Percentiles rank a stretch among this genome's conserved stretches.
Evolutionary conservation across 495 filamentous ascomycete genomes (phyloP).

Genomic region (Aspergillus biplanus): DNA sequence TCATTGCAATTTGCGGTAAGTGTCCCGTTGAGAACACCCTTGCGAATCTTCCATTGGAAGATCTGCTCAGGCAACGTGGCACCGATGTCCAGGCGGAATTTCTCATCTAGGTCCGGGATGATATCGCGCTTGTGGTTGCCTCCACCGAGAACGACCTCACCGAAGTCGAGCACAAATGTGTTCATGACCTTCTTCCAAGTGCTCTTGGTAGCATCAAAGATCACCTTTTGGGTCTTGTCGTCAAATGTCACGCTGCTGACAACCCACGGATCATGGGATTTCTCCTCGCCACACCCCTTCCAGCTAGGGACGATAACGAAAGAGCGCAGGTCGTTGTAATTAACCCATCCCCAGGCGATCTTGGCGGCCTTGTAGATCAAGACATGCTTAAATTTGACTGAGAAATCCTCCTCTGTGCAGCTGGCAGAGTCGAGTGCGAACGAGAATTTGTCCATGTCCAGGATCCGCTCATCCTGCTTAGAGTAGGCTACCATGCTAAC

Average conservation of each 20-base stretch:
- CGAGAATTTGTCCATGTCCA: slow-evolving; percentile 16
- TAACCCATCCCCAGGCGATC: slow-evolving; percentile 13
- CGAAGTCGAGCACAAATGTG: slow-evolving; percentile 13
- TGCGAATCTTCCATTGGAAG: slow-evolving; percentile 8
- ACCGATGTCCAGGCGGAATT: slow-evolving; percentile 5
- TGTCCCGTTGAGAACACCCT: slow-evolving; percentile 5
- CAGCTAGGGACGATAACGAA: slow-evolving; percentile 14
- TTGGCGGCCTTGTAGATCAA: slow-evolving; percentile 15
- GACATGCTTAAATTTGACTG: slow-evolving; percentile 6
- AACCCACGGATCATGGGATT: slow-evolving; percentile 12
- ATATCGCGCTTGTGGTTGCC: slow-evolving; percentile 12
- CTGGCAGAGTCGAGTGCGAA: slow-evolving; percentile 9
- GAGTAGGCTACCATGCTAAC: slow-evolving; percentile 16
- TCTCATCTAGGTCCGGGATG: slow-evolving; percentile 12
- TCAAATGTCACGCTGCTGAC: slow-evolving; percentile 4
- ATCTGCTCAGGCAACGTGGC: slow-evolving; percentile 10
- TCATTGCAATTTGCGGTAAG: slow-evolving; percentile 15
- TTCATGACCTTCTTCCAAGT: slow-evolving; percentile 19
- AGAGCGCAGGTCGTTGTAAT: slow-evolving; percentile 12
- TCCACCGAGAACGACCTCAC: slow-evolving; percentile 11
- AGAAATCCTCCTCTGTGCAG: slow-evolving; percentile 9
- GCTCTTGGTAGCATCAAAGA: slow-evolving; percentile 1
- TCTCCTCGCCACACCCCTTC: slow-evolving; percentile 9
- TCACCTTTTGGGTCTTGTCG: slow-evolving; percentile 10
- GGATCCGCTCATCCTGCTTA: slow-evolving; percentile 13